phyloP scores from a whole-genome alignment of 2,329 filamentous ascomycete species.

The Emergomyces pasteurianus region DNA sequence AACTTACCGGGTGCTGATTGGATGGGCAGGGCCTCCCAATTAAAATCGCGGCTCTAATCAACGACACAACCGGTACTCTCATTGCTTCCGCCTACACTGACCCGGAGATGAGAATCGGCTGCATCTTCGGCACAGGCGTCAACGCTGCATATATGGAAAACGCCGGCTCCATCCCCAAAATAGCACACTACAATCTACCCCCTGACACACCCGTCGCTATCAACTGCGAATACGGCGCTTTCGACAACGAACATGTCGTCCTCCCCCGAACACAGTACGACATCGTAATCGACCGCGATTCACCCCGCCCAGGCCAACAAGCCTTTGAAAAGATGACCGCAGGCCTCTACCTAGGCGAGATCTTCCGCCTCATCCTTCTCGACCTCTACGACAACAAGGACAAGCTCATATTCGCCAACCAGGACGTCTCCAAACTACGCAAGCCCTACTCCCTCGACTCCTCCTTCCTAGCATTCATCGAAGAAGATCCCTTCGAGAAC shows the following conservation, averaged over 20 bases:
- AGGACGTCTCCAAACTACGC: constrained; percentile 68
- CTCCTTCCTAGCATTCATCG: constrained; percentile 84
- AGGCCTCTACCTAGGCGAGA: constrained; percentile 84
- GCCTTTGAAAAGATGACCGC: constrained; percentile 98
- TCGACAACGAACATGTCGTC: constrained; percentile 85
- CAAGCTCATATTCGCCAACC: constrained; percentile 65
- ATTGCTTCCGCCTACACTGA: constrained; percentile 98
- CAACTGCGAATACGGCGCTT: constrained; percentile 96
- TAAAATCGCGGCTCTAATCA: constrained; percentile 85
- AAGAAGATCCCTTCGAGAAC: constrained; percentile 95
- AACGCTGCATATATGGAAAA: constrained; percentile 98
- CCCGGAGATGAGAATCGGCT: constrained; percentile 80
- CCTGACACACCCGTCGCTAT: constrained; percentile 80
- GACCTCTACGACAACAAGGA: constrained; percentile 72
- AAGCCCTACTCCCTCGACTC: constrained; percentile 85
- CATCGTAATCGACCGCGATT: constrained; percentile 76
- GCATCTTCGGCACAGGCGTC: constrained; percentile 96
- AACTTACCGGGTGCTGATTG: constrained; percentile 8
- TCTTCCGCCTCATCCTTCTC: constrained; percentile 77
- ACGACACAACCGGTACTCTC: constrained; percentile 93
- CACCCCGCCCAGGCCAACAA: constrained; percentile 85
- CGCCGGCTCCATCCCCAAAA: constrained; percentile 80
- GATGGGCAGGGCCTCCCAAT: constrained; percentile 66
- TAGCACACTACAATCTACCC: constrained; percentile 80
- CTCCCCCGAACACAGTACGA: constrained; percentile 80